These are phyloP conservation scores for Guadua angustifolia DNA, from an alignment of 176 grass and related monocot species.

Conservation along the genomic window DNA sequence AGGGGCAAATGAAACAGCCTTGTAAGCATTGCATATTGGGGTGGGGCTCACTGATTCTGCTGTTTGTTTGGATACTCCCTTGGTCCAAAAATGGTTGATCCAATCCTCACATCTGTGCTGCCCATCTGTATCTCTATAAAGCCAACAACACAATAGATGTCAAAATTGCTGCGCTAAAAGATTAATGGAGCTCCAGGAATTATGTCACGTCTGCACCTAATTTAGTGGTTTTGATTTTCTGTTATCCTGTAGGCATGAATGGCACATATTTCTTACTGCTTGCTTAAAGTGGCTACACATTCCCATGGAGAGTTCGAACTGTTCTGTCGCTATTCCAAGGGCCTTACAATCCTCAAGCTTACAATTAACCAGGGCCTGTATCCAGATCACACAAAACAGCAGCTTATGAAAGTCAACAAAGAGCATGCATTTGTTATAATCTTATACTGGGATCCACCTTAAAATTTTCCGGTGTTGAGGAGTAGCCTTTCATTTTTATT, in stretches of 20 bases:
- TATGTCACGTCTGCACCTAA: background rate
- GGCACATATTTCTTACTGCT: conserved; percentile 56
- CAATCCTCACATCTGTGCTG: conserved; percentile 77
- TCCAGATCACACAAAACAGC: conserved; percentile 21
- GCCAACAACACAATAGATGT: background rate
- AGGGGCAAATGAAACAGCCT: background rate
- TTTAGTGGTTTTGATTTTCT: background rate
- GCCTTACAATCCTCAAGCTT: conserved; percentile 64
- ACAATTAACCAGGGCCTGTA: conserved; percentile 64
- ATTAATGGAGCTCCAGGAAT: background rate
- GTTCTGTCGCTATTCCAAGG: conserved; percentile 59
- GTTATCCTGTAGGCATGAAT: background rate
- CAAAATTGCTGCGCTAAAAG: background rate
- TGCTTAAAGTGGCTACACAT: conserved; percentile 92
- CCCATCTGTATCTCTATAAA: conserved; percentile 68
- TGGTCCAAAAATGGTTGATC: conserved; percentile 80
- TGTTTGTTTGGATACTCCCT: conserved; percentile 77
- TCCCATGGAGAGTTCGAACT: conserved; percentile 90
- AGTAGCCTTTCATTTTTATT: background rate
- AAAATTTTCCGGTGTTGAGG: background rate
- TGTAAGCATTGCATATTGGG: background rate
- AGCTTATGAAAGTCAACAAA: background rate
- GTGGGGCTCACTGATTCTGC: background rate
- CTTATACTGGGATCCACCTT: background rate
- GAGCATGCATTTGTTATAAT: conserved; percentile 7